Evolutionary conservation across 176 grass and related monocot genomes (phyloP).

Genomic region (Olyra latifolia): DNA sequence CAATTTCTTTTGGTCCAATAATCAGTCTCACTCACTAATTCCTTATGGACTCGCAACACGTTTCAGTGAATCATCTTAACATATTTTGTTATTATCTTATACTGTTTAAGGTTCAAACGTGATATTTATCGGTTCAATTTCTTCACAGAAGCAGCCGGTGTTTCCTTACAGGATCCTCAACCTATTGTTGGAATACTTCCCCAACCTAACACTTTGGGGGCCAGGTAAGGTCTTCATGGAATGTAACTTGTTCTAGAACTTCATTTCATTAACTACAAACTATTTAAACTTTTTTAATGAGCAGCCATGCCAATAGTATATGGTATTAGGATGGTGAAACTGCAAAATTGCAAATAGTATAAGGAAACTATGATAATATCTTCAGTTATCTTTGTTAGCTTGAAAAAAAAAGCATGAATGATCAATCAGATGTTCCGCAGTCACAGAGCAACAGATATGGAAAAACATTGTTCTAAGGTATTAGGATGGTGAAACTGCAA

Average conservation of each 20-base stretch:
- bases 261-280: background rate
- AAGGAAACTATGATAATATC: slow-evolving; percentile 18
- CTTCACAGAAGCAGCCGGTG: slow-evolving; percentile 55
- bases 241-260: slow-evolving; percentile 5
- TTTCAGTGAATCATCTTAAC: background rate
- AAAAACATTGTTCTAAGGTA: background rate
- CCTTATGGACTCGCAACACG: slow-evolving; percentile 1
- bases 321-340: slow-evolving; percentile 14
- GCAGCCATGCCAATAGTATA: background rate
- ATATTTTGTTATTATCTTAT: slow-evolving; percentile 16
- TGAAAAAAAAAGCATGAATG: background rate
- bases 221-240: slow-evolving; percentile 54
- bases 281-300: background rate
- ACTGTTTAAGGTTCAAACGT: slow-evolving; percentile 16
- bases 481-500: background rate
- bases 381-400: slow-evolving; percentile 14
- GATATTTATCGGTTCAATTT: slow-evolving; percentile 29
- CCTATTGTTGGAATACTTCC: slow-evolving; percentile 89
- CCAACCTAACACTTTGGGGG: slow-evolving; percentile 67
- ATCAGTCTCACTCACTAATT: background rate
- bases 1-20: slow-evolving; percentile 7
- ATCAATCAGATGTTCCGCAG: background rate
- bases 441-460: background rate
- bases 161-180: slow-evolving; percentile 65
- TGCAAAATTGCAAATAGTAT: background rate